Percentiles rank a stretch among this genome's conserved stretches.
Evolutionary conservation across 768 basidiomycete genomes (phyloP).

Genomic region (Tephrocybe sp.): DNA sequence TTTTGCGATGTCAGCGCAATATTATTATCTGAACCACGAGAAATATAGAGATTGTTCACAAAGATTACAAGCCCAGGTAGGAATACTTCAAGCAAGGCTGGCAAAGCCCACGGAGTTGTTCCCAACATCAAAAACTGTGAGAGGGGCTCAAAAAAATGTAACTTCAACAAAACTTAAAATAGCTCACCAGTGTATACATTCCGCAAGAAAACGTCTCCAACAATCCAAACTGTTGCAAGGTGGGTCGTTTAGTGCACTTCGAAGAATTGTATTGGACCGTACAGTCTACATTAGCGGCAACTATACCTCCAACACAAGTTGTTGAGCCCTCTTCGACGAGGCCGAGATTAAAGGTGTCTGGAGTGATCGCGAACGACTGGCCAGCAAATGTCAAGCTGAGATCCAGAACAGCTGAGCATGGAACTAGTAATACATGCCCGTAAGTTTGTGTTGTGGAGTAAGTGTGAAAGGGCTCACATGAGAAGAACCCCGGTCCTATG

Average conservation of each 20-base stretch:
- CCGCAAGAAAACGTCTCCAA: constrained; percentile 46
- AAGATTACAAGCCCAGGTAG: too few relatives aligned
- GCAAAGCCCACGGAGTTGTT: constrained; percentile 43
- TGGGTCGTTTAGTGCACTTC: not conserved
- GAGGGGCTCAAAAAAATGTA: too few relatives aligned
- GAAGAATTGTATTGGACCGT: not conserved
- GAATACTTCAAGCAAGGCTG: constrained; percentile 40
- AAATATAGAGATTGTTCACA: too few relatives aligned
- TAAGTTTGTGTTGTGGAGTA: not conserved
- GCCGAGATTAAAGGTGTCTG: constrained; percentile 42
- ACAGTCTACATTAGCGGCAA: constrained; percentile 12
- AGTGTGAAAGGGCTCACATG: constrained; percentile 11
- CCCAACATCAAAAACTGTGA: constrained; percentile 36
- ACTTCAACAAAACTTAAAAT: not conserved
- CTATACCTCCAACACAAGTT: constrained; percentile 49
- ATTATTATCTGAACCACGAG: too few relatives aligned
- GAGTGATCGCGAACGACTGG: constrained; percentile 41
- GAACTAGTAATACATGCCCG: constrained; percentile 20
- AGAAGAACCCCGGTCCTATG: constrained; percentile 29
- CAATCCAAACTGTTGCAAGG: constrained; percentile 30
- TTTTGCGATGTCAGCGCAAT: too few relatives aligned
- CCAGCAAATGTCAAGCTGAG: constrained; percentile 39
- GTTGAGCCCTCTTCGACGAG: constrained; percentile 46
- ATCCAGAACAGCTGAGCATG: constrained; percentile 26
- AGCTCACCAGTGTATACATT: constrained; percentile 40